A percentile compares a stretch with the other conserved stretches of the same genome.
These are phyloP conservation scores for Xylaria sp. DNA, from an alignment of 2,329 filamentous ascomycete genomes.

Conservation along the genomic window DNA sequence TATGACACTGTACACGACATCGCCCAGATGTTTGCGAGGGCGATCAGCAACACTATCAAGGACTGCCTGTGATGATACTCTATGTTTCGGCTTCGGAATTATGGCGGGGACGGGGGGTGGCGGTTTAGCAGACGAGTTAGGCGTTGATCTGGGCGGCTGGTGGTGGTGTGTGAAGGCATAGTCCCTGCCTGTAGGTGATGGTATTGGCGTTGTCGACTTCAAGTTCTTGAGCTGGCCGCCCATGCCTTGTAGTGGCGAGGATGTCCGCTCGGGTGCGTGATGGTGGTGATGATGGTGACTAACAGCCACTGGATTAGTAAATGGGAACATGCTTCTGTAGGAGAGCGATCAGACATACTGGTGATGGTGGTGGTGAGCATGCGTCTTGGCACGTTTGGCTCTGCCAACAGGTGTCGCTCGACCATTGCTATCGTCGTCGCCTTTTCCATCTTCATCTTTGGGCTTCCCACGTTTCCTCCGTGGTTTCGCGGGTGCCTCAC, in stretches of 20 bases:
- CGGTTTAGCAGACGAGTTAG: slow-evolving; percentile 46
- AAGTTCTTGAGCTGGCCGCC: slow-evolving; percentile 60
- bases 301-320: slow-evolving; percentile 43
- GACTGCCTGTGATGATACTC: slow-evolving; percentile 74
- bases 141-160: slow-evolving; percentile 54
- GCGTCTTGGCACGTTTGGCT: slow-evolving; percentile 75
- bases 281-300: slow-evolving; percentile 60
- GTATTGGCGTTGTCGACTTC: slow-evolving; percentile 58
- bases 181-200: slow-evolving; percentile 59
- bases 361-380: slow-evolving; percentile 71
- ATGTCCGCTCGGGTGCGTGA: slow-evolving; percentile 59
- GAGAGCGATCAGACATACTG: slow-evolving; percentile 60
- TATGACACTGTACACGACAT: slow-evolving; percentile 79
- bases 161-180: slow-evolving; percentile 58
- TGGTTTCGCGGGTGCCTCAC: slow-evolving; percentile 55
- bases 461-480: slow-evolving; percentile 73
- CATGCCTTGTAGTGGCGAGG: slow-evolving; percentile 55
- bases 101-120: slow-evolving; percentile 52
- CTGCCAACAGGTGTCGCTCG: slow-evolving; percentile 67
- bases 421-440: slow-evolving; percentile 73
- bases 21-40: slow-evolving; percentile 83
- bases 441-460: slow-evolving; percentile 77
- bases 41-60: slow-evolving; percentile 75
- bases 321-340: slow-evolving; percentile 22
- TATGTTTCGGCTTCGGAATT: slow-evolving; percentile 69